A percentile compares a stretch with the other conserved stretches of the same genome.
These are phyloP conservation scores for Penicillium sclerotigenum DNA, from an alignment of 2,329 filamentous ascomycete species.

Conservation along the genomic window DNA sequence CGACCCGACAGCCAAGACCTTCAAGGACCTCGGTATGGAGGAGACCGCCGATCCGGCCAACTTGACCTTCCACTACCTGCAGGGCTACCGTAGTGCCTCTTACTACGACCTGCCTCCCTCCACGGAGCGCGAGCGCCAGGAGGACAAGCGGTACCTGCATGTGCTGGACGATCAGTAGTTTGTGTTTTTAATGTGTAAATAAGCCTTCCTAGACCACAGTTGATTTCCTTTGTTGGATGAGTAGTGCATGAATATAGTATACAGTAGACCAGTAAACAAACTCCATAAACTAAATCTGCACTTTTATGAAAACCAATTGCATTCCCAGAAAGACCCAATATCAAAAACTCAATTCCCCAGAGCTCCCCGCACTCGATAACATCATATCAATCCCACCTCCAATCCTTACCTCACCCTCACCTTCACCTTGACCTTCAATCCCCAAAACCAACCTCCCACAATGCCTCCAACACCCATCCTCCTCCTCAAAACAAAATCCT, in stretches of 20 bases:
- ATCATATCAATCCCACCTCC: neutral
- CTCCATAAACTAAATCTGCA: neutral
- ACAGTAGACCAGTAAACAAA: neutral
- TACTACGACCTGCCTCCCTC: slow-evolving; percentile 93
- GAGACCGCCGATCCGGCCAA: slow-evolving; percentile 75
- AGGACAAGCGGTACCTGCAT: slow-evolving; percentile 96
- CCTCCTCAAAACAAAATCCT: slow-evolving; percentile 49
- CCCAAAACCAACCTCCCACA: neutral
- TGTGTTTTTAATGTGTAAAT: slow-evolving; percentile 41
- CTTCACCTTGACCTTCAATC: neutral
- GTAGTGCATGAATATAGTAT: neutral
- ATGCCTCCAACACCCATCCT: slow-evolving; percentile 34
- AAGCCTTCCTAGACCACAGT: slow-evolving; percentile 39
- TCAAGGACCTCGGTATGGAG: slow-evolving; percentile 87
- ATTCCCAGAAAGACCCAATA: neutral
- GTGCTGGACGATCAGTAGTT: slow-evolving; percentile 79
- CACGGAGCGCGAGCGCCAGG: slow-evolving; percentile 88
- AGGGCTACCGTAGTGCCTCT: slow-evolving; percentile 82
- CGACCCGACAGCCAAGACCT: slow-evolving; percentile 88
- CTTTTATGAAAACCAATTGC: neutral
- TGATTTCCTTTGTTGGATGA: slow-evolving; percentile 33
- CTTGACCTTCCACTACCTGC: slow-evolving; percentile 90
- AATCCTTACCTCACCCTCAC: neutral
- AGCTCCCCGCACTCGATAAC: slow-evolving; percentile 3
- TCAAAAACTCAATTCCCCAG: neutral